A percentile compares a stretch with the other conserved stretches of the same genome.
These are phyloP conservation scores for Vaccinium vitisidaea DNA, from an alignment of 148 eudicot genomes.

Conservation along the genomic window DNA sequence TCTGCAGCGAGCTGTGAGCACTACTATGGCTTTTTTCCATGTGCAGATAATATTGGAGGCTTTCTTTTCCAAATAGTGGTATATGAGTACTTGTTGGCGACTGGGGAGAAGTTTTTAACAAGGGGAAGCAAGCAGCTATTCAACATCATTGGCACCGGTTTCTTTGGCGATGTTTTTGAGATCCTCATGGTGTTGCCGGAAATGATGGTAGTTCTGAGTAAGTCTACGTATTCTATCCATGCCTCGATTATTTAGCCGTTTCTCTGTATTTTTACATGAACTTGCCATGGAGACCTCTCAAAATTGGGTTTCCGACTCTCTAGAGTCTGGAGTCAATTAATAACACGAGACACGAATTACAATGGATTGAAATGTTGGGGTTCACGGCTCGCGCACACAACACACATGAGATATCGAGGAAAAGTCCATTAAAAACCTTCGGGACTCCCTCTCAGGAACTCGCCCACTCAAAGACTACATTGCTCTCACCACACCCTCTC, in stretches of 20 bases:
- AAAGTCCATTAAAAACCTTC: no score
- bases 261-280: neutral
- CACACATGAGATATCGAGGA: no score
- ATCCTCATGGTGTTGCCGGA: conserved; percentile 32
- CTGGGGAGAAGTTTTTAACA: conserved; percentile 24
- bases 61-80: conserved; percentile 27
- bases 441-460: no score
- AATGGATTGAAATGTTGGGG: neutral
- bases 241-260: neutral
- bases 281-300: neutral
- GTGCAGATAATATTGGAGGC: conserved; percentile 40
- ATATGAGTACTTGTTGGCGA: conserved; percentile 28
- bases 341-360: neutral
- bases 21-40: conserved; percentile 36
- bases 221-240: neutral
- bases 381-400: no score
- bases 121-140: conserved; percentile 35
- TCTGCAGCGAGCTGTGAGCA: conserved; percentile 10
- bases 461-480: no score
- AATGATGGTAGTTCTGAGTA: conserved; percentile 29
- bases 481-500: no score
- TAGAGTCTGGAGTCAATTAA: neutral
- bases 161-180: conserved; percentile 32
- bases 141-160: conserved; percentile 31
- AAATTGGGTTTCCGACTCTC: neutral